A percentile compares a stretch with the other conserved stretches of the same genome.
Conservation (phyloP, 2,329 filamentous ascomycete genomes). For the Lecanicillium sp. region DNA sequence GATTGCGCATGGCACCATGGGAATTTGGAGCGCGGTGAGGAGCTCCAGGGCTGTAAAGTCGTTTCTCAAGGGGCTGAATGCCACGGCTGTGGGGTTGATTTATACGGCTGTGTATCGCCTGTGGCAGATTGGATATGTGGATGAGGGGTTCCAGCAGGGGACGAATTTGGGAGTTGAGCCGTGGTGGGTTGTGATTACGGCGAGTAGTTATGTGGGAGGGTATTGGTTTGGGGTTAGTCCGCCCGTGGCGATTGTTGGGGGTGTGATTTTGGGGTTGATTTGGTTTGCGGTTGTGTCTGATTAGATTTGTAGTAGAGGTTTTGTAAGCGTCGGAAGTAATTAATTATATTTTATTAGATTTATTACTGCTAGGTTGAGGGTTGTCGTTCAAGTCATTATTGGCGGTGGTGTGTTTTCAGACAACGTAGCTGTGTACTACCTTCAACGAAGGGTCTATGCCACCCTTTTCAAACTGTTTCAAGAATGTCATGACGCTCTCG, state of each 20-base stretch:
- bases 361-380: no score
- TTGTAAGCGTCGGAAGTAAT: no score
- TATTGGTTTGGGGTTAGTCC: conserved; percentile 22
- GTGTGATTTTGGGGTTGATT: conserved; percentile 24
- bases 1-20: conserved; percentile 41
- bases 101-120: conserved; percentile 57
- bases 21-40: conserved; percentile 45
- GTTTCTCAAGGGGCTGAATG: conserved; percentile 47
- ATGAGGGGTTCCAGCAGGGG: conserved; percentile 36
- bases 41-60: conserved; percentile 37
- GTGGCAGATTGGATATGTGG: conserved; percentile 54
- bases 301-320: conserved; percentile 1
- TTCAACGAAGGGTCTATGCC: no score
- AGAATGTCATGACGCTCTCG: no score
- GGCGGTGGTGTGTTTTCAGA: no score
- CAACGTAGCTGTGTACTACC: no score
- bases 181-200: conserved; percentile 56
- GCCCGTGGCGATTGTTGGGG: conserved; percentile 23
- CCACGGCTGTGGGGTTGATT: conserved; percentile 51
- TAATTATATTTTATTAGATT: no score
- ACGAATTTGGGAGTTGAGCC: conserved; percentile 48
- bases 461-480: no score
- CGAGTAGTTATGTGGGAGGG: conserved; percentile 26
- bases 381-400: no score
- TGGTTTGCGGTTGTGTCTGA: conserved; percentile 20